Base-by-base conservation (phyloP, 495 filamentous ascomycete genomes). In the Tuber calosporum region DNA sequence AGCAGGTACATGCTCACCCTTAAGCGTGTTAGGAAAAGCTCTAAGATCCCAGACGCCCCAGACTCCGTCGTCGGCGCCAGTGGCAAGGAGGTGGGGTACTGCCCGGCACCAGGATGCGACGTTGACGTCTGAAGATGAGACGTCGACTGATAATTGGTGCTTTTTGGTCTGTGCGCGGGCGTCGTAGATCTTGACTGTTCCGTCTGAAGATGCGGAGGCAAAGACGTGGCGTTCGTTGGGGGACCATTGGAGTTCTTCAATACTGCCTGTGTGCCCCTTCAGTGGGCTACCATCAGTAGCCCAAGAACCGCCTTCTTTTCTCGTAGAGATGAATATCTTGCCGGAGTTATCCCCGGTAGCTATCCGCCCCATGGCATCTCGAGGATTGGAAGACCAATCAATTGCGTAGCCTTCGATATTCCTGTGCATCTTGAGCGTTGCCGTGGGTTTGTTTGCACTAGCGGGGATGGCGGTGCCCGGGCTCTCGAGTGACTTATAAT, bases 1-100 rank as follows among this genome's bases (percentile, higher is more conserved):
- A 0, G 85, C 79, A 67, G 82, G 72, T n/a, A 84, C 79, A 26
- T 83, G 81, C 76, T 84, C 86, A 1, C 91, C 89, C 83, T 96
- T 97, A 9, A 75, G 69, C 2, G 79, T 70, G 22, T 72, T 78
- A 6, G 77, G 67, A 91, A 95, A 98, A 78, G 94, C 91, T 73
- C 95, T 87, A 77, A 99, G 83, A 83, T 99, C 95, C 95, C 95
- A 99, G 19, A 97, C 93, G 0, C 88, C 93, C 93, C 94, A 98
- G 41, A 90, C 89, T 8, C 95, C 95, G 81, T 97, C 93, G 79
- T 99, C 95, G 40, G 92, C 93, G 37, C 95, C 95, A 4, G 94
- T 94, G 0, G 95, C 93, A 17, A 99, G 88, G 8, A 99, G 88
- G 82, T 97, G 91, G 30, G 89, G 88, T 1, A 93, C 96, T 81